phyloP scores from a whole-genome alignment of 2,329 filamentous ascomycete genomes.

The Emmonsiellopsis sp. region DNA sequence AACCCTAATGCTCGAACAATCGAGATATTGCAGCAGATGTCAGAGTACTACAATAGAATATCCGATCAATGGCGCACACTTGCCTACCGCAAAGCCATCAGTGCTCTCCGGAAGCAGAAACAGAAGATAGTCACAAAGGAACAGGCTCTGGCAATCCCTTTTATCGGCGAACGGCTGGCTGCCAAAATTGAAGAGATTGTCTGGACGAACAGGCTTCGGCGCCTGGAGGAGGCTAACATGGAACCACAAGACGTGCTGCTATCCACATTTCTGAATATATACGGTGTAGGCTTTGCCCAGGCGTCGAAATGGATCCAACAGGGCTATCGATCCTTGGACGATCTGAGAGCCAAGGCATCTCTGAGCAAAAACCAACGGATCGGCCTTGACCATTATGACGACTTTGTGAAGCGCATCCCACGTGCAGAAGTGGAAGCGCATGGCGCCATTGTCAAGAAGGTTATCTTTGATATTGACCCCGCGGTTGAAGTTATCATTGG shows the following conservation, averaged over 20 bases:
- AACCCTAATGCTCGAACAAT: slow-evolving; percentile 73
- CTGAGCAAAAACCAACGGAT: slow-evolving; percentile 63
- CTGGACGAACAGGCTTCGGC: slow-evolving; percentile 59
- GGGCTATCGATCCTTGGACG: slow-evolving; percentile 65
- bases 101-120: slow-evolving; percentile 59
- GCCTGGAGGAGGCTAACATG: slow-evolving; percentile 60
- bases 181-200: slow-evolving; percentile 86
- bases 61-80: slow-evolving; percentile 67
- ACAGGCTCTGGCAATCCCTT: slow-evolving; percentile 59
- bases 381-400: slow-evolving; percentile 69
- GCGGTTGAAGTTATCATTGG: slow-evolving; percentile 63
- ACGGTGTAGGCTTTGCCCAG: slow-evolving; percentile 63
- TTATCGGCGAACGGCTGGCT: slow-evolving; percentile 64
- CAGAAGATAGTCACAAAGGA: slow-evolving; percentile 57
- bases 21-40: slow-evolving; percentile 67
- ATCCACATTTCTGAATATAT: slow-evolving; percentile 65
- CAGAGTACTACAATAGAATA: slow-evolving; percentile 64
- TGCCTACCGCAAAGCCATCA: slow-evolving; percentile 69
- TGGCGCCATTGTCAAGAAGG: slow-evolving; percentile 52
- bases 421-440: slow-evolving; percentile 65
- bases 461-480: slow-evolving; percentile 52
- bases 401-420: slow-evolving; percentile 71
- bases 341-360: slow-evolving; percentile 53
- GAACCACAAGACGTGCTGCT: slow-evolving; percentile 60
- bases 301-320: slow-evolving; percentile 68